Base-by-base conservation (phyloP, 768 basidiomycete genomes). In the Imleria badia region DNA sequence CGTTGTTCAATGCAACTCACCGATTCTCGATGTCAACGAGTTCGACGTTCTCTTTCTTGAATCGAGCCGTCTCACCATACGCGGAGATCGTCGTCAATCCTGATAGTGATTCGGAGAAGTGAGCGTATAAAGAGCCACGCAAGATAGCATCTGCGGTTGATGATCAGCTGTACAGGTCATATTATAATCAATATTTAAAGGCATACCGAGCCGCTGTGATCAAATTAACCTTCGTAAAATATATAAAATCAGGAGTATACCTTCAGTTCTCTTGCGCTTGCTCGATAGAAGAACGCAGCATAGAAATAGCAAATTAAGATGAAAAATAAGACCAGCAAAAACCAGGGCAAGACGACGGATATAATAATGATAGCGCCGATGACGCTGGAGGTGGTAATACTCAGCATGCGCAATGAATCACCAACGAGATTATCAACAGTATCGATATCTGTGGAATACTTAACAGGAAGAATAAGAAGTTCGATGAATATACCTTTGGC, bases 91-190 rank as follows among this genome's bases (percentile, higher is more conserved):
- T 94, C 1, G 89, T 80, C 36, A 96, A 71, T 17, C 95, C 95
- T 12, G 87, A 86, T 12, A 97, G 76, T 29, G 88, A 90, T 73
- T 97, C 94, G 3, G 91, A 91, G 72, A 97, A 97, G 66, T 95
- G 93, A 1, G 92, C 86, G 67, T 97, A 97, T 17, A 98, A 72
- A 0, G 87, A 86, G 0, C 90, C 89, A 26, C 94, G 84, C 29
- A 97, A 70, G n/a, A 96, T 78, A 23, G 91, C 85, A 73, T 96
- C 92, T 83, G 56, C 23, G 33, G 34, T 20, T 20, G 13, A 13
- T 38, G 4, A 5, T 53, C 33, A 60, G 41, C 11, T 47, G 11
- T 6, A 20, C 22, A 12, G 17, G 15, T 0, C n/a, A 5, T n/a
- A n/a, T n/a, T n/a, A 58, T 30, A 54, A 42, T 9, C n/a, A 13